Conservation (phyloP, 2,329 filamentous ascomycete species). For the Periconia sp. region DNA sequence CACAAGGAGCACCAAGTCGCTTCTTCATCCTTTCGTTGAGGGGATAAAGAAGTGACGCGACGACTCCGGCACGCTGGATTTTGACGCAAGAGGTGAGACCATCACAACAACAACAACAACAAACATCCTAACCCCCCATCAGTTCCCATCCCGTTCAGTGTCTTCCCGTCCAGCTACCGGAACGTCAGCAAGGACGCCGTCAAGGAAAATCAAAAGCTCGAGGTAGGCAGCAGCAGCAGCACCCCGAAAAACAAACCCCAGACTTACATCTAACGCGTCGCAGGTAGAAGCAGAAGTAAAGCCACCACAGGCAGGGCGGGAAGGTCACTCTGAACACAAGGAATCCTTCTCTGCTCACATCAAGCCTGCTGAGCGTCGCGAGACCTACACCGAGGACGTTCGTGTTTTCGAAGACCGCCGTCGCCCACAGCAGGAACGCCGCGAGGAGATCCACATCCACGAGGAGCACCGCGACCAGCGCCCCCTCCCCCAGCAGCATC, state of each 20-base stretch:
- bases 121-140: constrained; percentile 15
- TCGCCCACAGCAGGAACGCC: constrained; percentile 46
- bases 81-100: constrained; percentile 78
- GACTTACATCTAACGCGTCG: neutral
- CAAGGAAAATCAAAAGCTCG: constrained; percentile 66
- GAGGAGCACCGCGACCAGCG: constrained; percentile 30
- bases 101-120: neutral
- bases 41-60: constrained; percentile 69
- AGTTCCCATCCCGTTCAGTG: constrained; percentile 91
- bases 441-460: constrained; percentile 38
- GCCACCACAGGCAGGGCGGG: constrained; percentile 91
- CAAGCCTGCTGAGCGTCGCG: constrained; percentile 50
- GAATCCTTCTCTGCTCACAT: constrained; percentile 54
- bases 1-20: constrained; percentile 50
- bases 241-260: neutral
- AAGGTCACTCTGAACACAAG: constrained; percentile 87
- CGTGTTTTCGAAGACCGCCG: constrained; percentile 68
- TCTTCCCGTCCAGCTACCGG: constrained; percentile 98
- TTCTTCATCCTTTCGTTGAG: constrained; percentile 70
- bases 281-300: constrained; percentile 80
- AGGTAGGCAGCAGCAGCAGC: constrained; percentile 47
- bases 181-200: constrained; percentile 59
- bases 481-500: constrained; percentile 1
- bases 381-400: constrained; percentile 73
- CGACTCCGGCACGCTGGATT: constrained; percentile 97